phyloP scores from a whole-genome alignment of 306 rosid genomes.

The Leucaena leucocephala region DNA sequence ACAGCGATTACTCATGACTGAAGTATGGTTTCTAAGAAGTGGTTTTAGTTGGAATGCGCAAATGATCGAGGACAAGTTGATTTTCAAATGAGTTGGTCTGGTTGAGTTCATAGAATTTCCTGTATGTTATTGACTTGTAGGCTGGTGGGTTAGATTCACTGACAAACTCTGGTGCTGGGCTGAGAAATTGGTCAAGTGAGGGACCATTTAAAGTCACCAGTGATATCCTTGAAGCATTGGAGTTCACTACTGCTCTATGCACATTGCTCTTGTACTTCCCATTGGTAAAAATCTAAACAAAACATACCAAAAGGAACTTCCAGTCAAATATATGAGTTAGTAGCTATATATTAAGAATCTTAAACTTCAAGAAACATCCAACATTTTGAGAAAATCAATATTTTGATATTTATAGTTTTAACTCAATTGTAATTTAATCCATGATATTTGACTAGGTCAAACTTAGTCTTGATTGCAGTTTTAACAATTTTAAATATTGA shows the following conservation, averaged over 20 bases:
- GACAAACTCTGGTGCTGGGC: neutral
- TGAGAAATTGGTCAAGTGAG: neutral
- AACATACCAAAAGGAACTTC: neutral
- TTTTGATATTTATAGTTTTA: no score
- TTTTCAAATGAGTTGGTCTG: neutral
- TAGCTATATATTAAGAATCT: neutral
- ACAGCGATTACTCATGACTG: no score
- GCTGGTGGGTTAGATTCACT: neutral
- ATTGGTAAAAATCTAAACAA: neutral
- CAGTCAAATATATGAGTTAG: neutral
- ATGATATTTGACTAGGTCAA: no score
- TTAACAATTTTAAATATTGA: no score
- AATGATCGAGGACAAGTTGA: neutral
- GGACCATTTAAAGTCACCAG: neutral
- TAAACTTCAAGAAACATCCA: neutral
- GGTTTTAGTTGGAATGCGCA: neutral
- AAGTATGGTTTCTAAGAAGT: neutral
- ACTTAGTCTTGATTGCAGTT: no score
- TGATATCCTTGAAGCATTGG: neutral
- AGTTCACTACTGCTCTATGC: neutral
- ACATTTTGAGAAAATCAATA: neutral
- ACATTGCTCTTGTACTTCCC: slow-evolving; percentile 14
- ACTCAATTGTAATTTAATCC: no score
- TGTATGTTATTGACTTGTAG: neutral
- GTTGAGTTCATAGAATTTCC: neutral